These are phyloP conservation scores for Escallonia rubra DNA, from an alignment of 129 eudicot genomes.

Conservation along the genomic window DNA sequence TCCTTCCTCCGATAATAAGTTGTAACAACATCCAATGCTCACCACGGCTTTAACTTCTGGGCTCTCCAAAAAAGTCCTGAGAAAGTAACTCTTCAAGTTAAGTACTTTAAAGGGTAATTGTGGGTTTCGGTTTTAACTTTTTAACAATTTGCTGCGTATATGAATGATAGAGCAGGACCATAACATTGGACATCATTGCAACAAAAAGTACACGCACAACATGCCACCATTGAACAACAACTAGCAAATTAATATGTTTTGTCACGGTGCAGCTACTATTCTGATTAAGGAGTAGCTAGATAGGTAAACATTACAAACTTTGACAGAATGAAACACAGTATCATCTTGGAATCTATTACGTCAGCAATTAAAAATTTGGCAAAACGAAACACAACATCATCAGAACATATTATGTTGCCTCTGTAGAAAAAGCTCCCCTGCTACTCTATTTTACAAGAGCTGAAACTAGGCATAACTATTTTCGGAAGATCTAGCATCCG, in stretches of 20 bases:
- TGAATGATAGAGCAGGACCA: neutral
- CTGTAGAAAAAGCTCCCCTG: no score
- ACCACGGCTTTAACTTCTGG: conserved; percentile 68
- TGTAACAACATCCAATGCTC: conserved; percentile 92
- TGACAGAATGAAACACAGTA: no score
- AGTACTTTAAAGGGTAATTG: neutral
- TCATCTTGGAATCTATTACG: no score
- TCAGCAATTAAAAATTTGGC: no score
- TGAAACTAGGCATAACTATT: no score
- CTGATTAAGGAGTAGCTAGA: no score
- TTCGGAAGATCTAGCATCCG: no score
- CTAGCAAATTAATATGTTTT: neutral
- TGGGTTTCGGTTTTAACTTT: neutral
- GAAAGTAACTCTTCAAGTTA: conserved; percentile 7
- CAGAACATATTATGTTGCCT: no score
- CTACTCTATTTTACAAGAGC: no score
- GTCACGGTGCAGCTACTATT: neutral
- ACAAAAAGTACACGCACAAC: neutral
- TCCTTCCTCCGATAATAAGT: conserved; percentile 75
- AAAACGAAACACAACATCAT: no score
- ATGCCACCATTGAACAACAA: neutral
- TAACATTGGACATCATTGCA: neutral
- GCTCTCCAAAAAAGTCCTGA: conserved; percentile 71
- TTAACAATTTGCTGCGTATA: neutral
- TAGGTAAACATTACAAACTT: no score